phyloP scores from a whole-genome alignment of 129 eudicot genomes.

The Centrapalus pauciflorus region DNA sequence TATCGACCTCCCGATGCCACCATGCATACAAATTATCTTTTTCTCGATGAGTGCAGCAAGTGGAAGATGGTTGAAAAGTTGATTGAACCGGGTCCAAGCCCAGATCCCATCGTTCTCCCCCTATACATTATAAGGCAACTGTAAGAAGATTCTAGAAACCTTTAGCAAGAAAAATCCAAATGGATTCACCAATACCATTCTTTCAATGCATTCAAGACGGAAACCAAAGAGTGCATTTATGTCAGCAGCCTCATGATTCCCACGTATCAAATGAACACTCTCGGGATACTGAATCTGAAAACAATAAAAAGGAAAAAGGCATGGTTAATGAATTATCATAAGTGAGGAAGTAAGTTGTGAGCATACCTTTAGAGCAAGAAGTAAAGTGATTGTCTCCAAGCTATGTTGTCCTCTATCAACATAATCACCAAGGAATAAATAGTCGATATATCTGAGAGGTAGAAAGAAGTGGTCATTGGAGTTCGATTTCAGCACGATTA shows the following conservation, averaged over 20 bases:
- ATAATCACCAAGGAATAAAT: constrained; percentile 91
- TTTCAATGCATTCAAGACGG: constrained; percentile 96
- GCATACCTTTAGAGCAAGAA: constrained; percentile 86
- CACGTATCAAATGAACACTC: constrained; percentile 92
- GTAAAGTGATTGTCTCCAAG: constrained; percentile 92
- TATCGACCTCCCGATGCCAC: constrained; percentile 98
- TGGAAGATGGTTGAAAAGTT: constrained; percentile 90
- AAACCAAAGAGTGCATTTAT: constrained; percentile 96
- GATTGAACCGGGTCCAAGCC: constrained; percentile 98
- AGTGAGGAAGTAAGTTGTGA: background rate
- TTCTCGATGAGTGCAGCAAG: constrained; percentile 93
- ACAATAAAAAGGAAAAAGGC: background rate
- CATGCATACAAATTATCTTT: constrained; percentile 96
- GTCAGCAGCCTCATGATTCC: constrained; percentile 99
- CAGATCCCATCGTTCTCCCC: constrained; percentile 99
- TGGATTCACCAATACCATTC: constrained; percentile 68
- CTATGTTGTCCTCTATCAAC: constrained; percentile 99
- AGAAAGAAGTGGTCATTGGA: constrained; percentile 2
- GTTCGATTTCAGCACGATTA: constrained; percentile 5
- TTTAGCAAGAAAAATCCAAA: background rate
- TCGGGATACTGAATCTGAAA: constrained; percentile 92
- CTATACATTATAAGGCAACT: constrained; percentile 27
- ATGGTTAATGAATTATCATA: background rate
- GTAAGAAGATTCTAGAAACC: constrained; percentile 11
- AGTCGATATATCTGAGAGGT: constrained; percentile 78